These are phyloP conservation scores for Odonthalia washingtoniensis DNA, from an alignment of 31 red algal genomes.

Conservation along the genomic window DNA sequence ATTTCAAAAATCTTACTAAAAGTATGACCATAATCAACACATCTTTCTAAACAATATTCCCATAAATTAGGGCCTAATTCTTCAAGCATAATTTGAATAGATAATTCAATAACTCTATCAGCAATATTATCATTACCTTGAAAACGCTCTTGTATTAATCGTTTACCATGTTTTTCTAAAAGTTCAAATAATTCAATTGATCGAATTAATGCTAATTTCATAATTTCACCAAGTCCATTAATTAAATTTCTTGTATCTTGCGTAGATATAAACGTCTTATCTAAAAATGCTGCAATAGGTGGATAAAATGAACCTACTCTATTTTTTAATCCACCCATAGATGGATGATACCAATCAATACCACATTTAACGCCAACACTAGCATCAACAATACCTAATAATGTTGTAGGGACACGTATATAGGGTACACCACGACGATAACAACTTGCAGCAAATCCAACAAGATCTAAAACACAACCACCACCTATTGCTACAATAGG, in stretches of 20 bases:
- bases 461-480: slow-evolving; percentile 90
- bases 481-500: slow-evolving; percentile 96
- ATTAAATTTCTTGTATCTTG: slow-evolving; percentile 88
- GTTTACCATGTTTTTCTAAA: slow-evolving; percentile 78
- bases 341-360: slow-evolving; percentile 83
- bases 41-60: slow-evolving; percentile 89
- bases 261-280: slow-evolving; percentile 83
- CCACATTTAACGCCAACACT: slow-evolving; percentile 96
- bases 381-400: slow-evolving; percentile 97
- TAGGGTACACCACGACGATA: slow-evolving; percentile 95
- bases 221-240: slow-evolving; percentile 94
- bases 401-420: slow-evolving; percentile 93
- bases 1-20: slow-evolving; percentile 98
- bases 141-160: slow-evolving; percentile 78
- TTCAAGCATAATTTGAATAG: slow-evolving; percentile 94
- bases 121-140: slow-evolving; percentile 57
- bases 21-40: slow-evolving; percentile 96
- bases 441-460: slow-evolving; percentile 86
- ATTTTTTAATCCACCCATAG: slow-evolving; percentile 85
- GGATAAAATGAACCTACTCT: slow-evolving; percentile 96
- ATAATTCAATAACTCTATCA: slow-evolving; percentile 86
- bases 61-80: slow-evolving; percentile 96
- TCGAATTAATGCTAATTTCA: slow-evolving; percentile 94
- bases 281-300: slow-evolving; percentile 83
- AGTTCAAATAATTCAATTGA: slow-evolving; percentile 81